A percentile compares a stretch with the other conserved stretches of the same genome.
Conservation (phyloP, 208 protist genomes). For the Crithidia brevicula region DNA sequence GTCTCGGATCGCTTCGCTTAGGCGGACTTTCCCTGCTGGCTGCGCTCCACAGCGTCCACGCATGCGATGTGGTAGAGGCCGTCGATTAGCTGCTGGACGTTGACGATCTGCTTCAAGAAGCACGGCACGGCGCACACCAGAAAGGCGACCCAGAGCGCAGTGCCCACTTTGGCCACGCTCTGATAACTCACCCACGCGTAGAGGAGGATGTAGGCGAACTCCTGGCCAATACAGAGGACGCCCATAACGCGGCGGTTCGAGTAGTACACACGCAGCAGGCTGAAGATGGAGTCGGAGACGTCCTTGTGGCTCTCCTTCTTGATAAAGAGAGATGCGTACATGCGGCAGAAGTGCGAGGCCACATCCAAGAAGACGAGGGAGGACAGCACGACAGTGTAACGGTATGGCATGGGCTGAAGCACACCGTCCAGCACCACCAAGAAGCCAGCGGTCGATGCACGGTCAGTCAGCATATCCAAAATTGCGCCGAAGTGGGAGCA, state of each 20-base stretch:
- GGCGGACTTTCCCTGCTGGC: conserved; percentile 34
- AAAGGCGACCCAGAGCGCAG: conserved; percentile 40
- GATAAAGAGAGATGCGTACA: conserved; percentile 86
- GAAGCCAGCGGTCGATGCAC: conserved; percentile 89
- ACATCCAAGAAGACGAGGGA: conserved; percentile 91
- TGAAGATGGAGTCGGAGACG: conserved; percentile 78
- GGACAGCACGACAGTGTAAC: conserved; percentile 56
- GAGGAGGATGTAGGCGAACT: conserved; percentile 91
- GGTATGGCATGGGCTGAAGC: conserved; percentile 65
- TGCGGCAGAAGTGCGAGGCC: conserved; percentile 93
- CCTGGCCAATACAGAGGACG: conserved; percentile 89
- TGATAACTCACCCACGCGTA: conserved; percentile 76
- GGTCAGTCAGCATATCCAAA: conserved; percentile 95
- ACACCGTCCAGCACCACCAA: conserved; percentile 87
- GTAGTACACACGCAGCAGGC: conserved; percentile 92
- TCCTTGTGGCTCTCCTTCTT: conserved; percentile 86
- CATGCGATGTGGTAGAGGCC: conserved; percentile 84
- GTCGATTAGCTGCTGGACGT: conserved; percentile 90
- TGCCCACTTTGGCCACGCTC: conserved; percentile 25
- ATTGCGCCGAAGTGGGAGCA: conserved; percentile 93
- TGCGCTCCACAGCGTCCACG: conserved; percentile 66
- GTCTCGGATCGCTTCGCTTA: neutral
- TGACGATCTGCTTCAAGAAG: conserved; percentile 89
- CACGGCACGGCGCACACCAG: conserved; percentile 53
- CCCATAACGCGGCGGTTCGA: conserved; percentile 84